phyloP scores from a whole-genome alignment of 2,329 filamentous ascomycete species.

The Chaetomium strumarium region DNA sequence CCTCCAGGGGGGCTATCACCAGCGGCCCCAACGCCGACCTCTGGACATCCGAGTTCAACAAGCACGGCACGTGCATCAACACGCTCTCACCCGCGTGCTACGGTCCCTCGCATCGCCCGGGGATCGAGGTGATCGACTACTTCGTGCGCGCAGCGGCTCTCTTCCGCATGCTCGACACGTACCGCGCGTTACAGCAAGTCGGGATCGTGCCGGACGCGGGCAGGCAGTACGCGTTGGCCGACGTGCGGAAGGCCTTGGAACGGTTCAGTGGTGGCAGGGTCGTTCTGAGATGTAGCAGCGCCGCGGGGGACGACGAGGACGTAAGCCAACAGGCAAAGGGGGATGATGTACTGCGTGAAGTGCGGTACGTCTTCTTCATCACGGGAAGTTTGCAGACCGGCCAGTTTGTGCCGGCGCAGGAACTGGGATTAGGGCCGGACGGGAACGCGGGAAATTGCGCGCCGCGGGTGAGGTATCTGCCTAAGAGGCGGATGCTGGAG shows the following conservation, averaged over 20 bases:
- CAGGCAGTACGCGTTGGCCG: constrained; percentile 38
- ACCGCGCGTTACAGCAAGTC: constrained; percentile 32
- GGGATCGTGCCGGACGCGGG: constrained; percentile 34
- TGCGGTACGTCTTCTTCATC: constrained; percentile 45
- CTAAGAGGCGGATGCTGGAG: constrained; percentile 29
- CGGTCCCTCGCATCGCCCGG: constrained; percentile 28
- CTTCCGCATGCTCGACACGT: constrained; percentile 34
- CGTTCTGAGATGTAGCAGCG: constrained; percentile 36
- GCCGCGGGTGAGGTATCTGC: constrained; percentile 35
- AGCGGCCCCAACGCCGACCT: constrained; percentile 40
- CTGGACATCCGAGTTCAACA: constrained; percentile 68
- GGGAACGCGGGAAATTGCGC: constrained; percentile 37
- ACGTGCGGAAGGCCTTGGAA: constrained; percentile 39
- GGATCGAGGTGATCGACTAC: constrained; percentile 42
- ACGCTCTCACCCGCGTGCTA: constrained; percentile 63
- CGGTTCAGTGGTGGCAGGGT: constrained; percentile 40
- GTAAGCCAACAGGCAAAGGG: constrained; percentile 24
- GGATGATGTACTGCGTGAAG: constrained; percentile 42
- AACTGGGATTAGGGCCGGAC: constrained; percentile 28
- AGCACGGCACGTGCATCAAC: constrained; percentile 67
- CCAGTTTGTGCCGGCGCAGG: constrained; percentile 39
- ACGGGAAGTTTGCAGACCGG: constrained; percentile 44
- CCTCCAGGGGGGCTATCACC: neutral
- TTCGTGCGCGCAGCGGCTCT: constrained; percentile 34
- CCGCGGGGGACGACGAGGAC: neutral